Evolutionary conservation across 2,329 filamentous ascomycete species (phyloP), one percentile per base, ranked within the genome.

Genomic region (Chaetomiaceae sp.): DNA sequence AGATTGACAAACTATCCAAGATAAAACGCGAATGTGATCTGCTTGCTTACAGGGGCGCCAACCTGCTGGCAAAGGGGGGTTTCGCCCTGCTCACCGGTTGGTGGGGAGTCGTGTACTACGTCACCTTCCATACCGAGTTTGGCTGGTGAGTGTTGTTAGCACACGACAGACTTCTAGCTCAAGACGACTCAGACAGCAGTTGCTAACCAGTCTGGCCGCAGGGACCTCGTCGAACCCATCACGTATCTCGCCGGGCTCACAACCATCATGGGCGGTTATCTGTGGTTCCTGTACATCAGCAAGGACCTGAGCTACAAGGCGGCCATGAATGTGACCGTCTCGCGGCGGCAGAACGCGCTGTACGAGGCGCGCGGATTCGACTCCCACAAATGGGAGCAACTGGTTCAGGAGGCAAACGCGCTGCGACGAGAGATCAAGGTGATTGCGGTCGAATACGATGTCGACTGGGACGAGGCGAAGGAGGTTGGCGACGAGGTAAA

Each of bases 211-310:
- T 14, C 14, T 19, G 3, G n/a, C 8, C 7, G 7, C 38, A 55
- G 54, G 58, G 89, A 95, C 61, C 79, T 89, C 6, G 90, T 96
- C 75, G 90, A 95, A 68, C 90, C 89, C 0, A 82, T 95, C 2
- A 95, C 89, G 30, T 96, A 96, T 64, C 81, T 96, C 14, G 89
- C 87, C 2, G 87, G 89, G n/a, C 74, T 96, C 57, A 82, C 84
- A 0, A 90, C 87, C 12, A 81, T 96, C 62, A 95, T 96, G 73
- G 85, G 85, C 7, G 91, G 89, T 58, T 96, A 96, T 63, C 74
- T 95, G 48, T 96, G 89, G 89, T 96, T 96, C 66, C 73, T 96
- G 12, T 95, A 91, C 69, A 88, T 96, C 72, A 95, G 91, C 70
- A 82, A 87, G 17, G 90, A 96, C 68, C 83, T 95, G 10, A 88